phyloP scores from a whole-genome alignment of 1,139 yeast genomes.

The Pichiaceae sp. region DNA sequence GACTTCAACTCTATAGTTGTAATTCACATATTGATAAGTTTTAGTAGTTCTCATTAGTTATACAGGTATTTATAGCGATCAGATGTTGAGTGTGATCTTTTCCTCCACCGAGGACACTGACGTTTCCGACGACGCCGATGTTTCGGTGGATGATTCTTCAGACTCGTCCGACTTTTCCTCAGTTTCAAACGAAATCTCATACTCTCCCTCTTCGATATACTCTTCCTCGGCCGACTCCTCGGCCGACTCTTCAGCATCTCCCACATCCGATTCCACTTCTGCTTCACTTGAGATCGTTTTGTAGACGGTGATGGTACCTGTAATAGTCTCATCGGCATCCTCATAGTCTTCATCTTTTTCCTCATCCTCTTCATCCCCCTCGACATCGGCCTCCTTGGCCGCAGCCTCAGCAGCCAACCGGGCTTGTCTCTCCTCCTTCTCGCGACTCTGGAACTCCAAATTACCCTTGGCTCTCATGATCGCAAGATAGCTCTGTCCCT shows the following conservation, averaged over 20 bases:
- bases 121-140: background rate
- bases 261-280: conserved; percentile 2
- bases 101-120: background rate
- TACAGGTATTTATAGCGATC: background rate
- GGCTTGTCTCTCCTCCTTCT: conserved; percentile 23
- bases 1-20: background rate
- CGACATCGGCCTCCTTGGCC: background rate
- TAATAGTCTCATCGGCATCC: background rate
- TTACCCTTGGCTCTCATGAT: conserved; percentile 78
- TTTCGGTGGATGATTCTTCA: background rate
- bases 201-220: conserved; percentile 15
- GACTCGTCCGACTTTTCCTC: background rate
- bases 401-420: conserved; percentile 1
- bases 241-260: conserved; percentile 3
- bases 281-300: background rate
- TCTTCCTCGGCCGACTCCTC: conserved; percentile 3
- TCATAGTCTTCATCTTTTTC: conserved; percentile 3
- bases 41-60: background rate
- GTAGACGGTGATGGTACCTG: background rate
- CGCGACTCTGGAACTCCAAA: conserved; percentile 67
- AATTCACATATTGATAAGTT: conserved; percentile 2
- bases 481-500: conserved; percentile 63
- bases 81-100: conserved; percentile 1
- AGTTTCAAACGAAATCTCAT: conserved; percentile 14
- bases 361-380: conserved; percentile 2